Conservation (phyloP, 495 filamentous ascomycete species). For the Neurospora intermedia region DNA sequence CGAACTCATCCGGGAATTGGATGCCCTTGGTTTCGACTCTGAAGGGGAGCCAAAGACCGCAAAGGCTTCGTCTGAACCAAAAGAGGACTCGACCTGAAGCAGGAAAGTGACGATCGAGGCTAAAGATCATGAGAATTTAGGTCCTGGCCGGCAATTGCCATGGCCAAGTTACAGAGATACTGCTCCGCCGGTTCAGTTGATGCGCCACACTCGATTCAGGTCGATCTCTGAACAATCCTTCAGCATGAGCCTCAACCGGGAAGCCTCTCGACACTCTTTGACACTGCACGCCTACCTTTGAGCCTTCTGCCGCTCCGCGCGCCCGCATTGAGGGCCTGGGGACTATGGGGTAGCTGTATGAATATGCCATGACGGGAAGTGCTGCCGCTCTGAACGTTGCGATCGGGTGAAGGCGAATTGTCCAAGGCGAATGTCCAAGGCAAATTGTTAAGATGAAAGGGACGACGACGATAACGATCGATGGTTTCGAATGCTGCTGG, state of each 20-base stretch:
- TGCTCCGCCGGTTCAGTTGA: background rate
- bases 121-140: background rate
- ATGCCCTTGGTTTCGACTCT: slow-evolving; percentile 71
- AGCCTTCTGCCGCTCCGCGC: background rate
- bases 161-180: background rate
- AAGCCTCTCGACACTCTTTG: background rate
- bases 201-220: background rate
- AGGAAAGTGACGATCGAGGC: background rate
- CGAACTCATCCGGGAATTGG: slow-evolving; percentile 82
- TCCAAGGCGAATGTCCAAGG: background rate
- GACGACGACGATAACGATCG: background rate
- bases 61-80: background rate
- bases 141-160: background rate
- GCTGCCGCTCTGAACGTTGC: background rate
- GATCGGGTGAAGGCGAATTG: background rate
- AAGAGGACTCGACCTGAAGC: background rate
- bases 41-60: slow-evolving; percentile 38
- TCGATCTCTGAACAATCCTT: background rate
- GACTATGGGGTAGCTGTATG: background rate
- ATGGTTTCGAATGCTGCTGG: background rate
- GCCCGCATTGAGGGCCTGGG: background rate
- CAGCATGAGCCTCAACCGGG: background rate
- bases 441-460: background rate
- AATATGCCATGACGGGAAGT: background rate
- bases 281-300: background rate